A percentile compares a stretch with the other conserved stretches of the same genome.
Conservation (phyloP, 129 eudicot genomes). For the Escallonia herrerae region DNA sequence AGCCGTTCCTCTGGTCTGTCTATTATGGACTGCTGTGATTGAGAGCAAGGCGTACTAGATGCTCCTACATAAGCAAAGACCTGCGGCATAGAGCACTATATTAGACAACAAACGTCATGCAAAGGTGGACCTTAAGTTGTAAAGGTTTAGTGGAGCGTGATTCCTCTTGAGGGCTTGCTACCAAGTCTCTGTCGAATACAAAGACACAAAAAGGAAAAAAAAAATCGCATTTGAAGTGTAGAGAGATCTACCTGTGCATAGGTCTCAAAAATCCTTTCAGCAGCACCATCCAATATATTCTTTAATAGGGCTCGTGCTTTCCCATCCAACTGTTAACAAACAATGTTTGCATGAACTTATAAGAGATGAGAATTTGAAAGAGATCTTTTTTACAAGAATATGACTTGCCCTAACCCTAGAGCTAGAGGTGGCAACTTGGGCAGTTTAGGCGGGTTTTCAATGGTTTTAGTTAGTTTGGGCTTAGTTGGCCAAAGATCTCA, state of each 20-base stretch:
- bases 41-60: constrained; percentile 23
- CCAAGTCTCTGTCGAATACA: no score
- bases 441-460: no score
- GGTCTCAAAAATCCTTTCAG: constrained; percentile 23
- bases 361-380: no score
- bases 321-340: constrained; percentile 24
- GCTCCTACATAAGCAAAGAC: constrained; percentile 17
- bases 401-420: no score
- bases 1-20: constrained; percentile 11
- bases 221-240: neutral
- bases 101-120: neutral
- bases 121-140: no score
- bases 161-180: neutral
- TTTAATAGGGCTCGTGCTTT: constrained; percentile 28
- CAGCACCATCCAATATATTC: constrained; percentile 29
- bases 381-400: no score
- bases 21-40: constrained; percentile 7
- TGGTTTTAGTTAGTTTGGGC: no score
- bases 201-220: neutral
- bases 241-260: constrained; percentile 26
- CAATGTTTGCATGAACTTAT: no score
- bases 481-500: no score
- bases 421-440: no score
- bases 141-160: neutral
- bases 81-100: constrained; percentile 15